These are phyloP conservation scores for Aspergillus persii DNA, from an alignment of 2,329 filamentous ascomycete genomes.

Conservation along the genomic window DNA sequence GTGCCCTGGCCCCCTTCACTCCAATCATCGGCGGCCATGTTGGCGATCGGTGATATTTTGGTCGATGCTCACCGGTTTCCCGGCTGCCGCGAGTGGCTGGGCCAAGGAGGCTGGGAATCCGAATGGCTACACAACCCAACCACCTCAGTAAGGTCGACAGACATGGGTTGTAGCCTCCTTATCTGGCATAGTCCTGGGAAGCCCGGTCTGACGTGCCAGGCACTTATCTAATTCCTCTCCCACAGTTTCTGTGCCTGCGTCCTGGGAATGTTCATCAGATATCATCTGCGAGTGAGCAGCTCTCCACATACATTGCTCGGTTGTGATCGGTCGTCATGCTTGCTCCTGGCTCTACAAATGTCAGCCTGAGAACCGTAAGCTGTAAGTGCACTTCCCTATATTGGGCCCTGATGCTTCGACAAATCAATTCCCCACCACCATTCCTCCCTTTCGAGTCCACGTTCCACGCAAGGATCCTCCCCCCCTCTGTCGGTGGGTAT, in stretches of 20 bases:
- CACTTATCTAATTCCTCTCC: conserved; percentile 5
- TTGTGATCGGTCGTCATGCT: conserved; percentile 25
- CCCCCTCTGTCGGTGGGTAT: background rate
- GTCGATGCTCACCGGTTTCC: conserved; percentile 2
- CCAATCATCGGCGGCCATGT: conserved; percentile 15
- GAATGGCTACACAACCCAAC: conserved; percentile 16
- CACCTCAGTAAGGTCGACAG: conserved; percentile 7
- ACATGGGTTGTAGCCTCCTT: background rate
- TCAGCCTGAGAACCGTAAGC: conserved; percentile 39
- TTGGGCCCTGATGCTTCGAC: background rate
- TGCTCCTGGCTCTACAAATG: conserved; percentile 21
- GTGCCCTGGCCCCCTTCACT: background rate
- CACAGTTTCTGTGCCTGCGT: conserved; percentile 5
- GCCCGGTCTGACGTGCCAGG: background rate
- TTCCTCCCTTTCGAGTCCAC: background rate
- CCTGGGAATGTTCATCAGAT: conserved; percentile 18
- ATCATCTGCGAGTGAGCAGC: conserved; percentile 16
- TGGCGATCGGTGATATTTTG: background rate
- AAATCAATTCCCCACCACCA: background rate
- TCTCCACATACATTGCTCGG: conserved; percentile 19
- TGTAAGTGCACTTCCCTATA: conserved; percentile 27
- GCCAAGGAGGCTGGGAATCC: conserved; percentile 8
- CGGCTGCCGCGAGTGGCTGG: conserved; percentile 7
- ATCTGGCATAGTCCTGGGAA: background rate
- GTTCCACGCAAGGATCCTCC: background rate